Evolutionary conservation across 495 filamentous ascomycete species (phyloP).

Genomic region (Bombardia bombarda): DNA sequence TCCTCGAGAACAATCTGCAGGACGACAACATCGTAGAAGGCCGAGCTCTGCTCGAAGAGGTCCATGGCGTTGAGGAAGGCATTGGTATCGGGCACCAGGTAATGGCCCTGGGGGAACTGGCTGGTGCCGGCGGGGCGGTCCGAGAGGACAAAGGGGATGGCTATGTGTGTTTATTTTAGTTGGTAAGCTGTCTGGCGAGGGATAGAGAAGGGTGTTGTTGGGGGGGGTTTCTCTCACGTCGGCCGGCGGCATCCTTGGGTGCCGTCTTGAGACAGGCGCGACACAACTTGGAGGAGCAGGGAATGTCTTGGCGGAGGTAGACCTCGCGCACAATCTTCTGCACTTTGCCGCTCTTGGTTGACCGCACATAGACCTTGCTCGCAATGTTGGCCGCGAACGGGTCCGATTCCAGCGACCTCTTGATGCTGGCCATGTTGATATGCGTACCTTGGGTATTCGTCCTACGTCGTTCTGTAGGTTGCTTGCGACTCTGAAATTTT

Average conservation of each 20-base stretch:
- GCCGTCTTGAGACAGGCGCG: constrained; percentile 58
- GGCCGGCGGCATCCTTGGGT: constrained; percentile 69
- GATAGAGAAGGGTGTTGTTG: background rate
- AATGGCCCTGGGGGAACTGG: constrained; percentile 77
- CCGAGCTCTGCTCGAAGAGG: constrained; percentile 81
- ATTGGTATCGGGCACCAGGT: constrained; percentile 94
- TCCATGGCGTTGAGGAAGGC: constrained; percentile 94
- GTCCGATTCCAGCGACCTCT: constrained; percentile 63
- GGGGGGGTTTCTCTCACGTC: constrained; percentile 41
- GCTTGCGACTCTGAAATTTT: too few relatives aligned
- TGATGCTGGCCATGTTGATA: constrained; percentile 74
- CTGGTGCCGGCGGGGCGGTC: constrained; percentile 76
- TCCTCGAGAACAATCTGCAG: constrained; percentile 95
- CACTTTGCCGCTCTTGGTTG: constrained; percentile 89
- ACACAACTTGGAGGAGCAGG: constrained; percentile 91
- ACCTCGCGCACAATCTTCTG: constrained; percentile 97
- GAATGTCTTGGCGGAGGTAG: constrained; percentile 92
- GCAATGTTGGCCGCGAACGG: constrained; percentile 67
- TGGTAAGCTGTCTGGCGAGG: constrained; percentile 2
- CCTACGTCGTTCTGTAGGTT: too few relatives aligned
- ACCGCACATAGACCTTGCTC: constrained; percentile 89
- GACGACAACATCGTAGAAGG: constrained; percentile 91
- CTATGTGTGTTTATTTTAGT: constrained; percentile 34
- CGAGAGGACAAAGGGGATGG: constrained; percentile 76
- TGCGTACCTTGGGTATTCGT: background rate